A percentile compares a stretch with the other conserved stretches of the same genome.
Evolutionary conservation across 2,329 filamentous ascomycete species (phyloP).

Genomic region (Amphichorda felina): DNA sequence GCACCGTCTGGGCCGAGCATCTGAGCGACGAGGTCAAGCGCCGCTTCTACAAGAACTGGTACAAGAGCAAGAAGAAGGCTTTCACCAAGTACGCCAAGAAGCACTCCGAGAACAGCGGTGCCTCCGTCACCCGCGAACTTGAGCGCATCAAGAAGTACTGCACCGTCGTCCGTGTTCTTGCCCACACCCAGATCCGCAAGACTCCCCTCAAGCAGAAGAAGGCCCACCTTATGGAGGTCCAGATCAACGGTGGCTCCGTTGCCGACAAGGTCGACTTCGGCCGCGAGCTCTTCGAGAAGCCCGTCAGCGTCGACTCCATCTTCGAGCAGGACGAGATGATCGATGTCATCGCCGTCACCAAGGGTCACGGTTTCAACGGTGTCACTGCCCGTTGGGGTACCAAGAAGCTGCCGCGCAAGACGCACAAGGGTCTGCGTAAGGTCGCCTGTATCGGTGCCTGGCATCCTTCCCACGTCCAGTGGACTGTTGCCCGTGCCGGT

Average conservation of each 20-base stretch:
- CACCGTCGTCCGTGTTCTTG: conserved; percentile 96
- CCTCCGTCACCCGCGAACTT: conserved; percentile 89
- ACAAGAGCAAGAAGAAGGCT: conserved; percentile 99
- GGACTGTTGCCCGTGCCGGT: conserved; percentile 99
- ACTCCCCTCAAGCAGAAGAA: conserved; percentile 99
- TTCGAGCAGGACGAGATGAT: conserved; percentile 99
- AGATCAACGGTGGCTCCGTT: conserved; percentile 95
- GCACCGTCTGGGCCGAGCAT: conserved; percentile 99
- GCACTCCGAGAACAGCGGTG: conserved; percentile 87
- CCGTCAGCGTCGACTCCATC: conserved; percentile 81
- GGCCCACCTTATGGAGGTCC: conserved; percentile 99
- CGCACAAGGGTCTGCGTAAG: conserved; percentile 99
- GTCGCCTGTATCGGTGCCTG: conserved; percentile 99
- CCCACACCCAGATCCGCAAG: conserved; percentile 99
- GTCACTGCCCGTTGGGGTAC: conserved; percentile 98
- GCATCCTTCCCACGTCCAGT: conserved; percentile 99
- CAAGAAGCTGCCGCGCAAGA: conserved; percentile 99
- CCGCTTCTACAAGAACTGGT: conserved; percentile 99
- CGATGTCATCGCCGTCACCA: conserved; percentile 97
- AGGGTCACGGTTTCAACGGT: conserved; percentile 97
- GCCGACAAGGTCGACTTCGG: conserved; percentile 96
- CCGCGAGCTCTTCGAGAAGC: conserved; percentile 97
- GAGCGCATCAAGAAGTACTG: conserved; percentile 99
- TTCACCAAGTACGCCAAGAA: conserved; percentile 99
- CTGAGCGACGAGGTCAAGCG: conserved; percentile 97